Evolutionary conservation across 371 early-diverging fungal species (phyloP), one percentile per base, ranked within the genome.

Genomic region (Parasitella parasitica): DNA sequence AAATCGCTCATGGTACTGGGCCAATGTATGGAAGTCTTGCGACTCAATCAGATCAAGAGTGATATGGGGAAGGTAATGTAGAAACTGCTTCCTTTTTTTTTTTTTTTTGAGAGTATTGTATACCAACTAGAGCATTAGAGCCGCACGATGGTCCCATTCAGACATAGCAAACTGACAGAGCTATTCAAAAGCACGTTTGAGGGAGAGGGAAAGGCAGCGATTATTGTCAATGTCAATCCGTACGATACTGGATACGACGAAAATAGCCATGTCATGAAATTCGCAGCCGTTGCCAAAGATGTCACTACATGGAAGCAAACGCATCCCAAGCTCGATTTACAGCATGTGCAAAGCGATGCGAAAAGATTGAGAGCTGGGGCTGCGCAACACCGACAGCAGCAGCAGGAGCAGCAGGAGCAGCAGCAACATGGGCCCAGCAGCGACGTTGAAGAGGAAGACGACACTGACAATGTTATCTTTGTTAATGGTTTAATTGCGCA

Each of bases 1-100:
- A 86, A 89, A 64, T 92, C 94, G 24, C 83, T 99, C 34, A 90
- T 97, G 77, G 95, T 96, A 0, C 85, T 99, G 4, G 96, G 97
- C 22, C 99, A 97, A 54, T 90, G 90, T 63, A 78, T 91, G 77
- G 89, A 91, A 36, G 81, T 82, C 1, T 57, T 86, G 18, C 70
- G 88, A 26, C 60, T 71, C 22, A 91, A 91, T 67, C 89, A 88
- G 52, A 43, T 68, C 6, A 75, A 71, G 16, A 38, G 56, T 3
- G 73, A 75, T 6, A 66, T 72, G 57, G 79, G 77, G 30, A 80
- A 78, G 67, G 78, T 80, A 49, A 15, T 49, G 26, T 15, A 13
- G 26, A 2, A 9, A 22, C n/a, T 27, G 2, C 5, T n/a, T n/a
- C n/a, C n/a, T n/a, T n/a, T n/a, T n/a, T n/a, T n/a, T n/a, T n/a